Percentiles rank a stretch among this genome's conserved stretches.
Conservation (phyloP, 139 green algal genomes). For the Eudorina sp. region DNA sequence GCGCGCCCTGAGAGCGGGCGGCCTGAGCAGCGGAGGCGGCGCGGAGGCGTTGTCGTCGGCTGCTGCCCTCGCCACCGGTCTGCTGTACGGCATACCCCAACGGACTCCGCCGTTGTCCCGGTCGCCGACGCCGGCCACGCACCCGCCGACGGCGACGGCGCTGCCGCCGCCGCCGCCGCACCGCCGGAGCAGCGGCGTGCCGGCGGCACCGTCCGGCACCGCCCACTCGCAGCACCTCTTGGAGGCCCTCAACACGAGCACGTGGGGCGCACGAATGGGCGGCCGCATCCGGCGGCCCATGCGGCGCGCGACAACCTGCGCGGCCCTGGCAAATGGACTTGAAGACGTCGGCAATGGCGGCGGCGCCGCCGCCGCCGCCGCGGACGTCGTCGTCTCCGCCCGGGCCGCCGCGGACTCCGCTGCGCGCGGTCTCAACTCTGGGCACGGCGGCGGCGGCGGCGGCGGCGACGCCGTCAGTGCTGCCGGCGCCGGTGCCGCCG, state of each 20-base stretch:
- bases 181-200: background rate
- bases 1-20: no score
- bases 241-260: conserved; percentile 5
- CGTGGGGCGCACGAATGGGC: background rate
- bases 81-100: no score
- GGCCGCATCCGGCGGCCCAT: background rate
- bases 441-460: background rate
- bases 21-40: no score
- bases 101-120: no score
- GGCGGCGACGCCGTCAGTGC: background rate
- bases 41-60: no score
- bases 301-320: background rate
- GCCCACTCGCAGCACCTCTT: background rate
- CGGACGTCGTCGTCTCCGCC: background rate
- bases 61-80: no score
- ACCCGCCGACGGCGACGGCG: no score
- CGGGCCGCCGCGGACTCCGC: background rate
- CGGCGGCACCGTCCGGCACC: background rate
- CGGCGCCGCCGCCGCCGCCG: background rate
- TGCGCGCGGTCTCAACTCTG: no score
- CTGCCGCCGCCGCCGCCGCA: background rate
- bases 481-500: no score
- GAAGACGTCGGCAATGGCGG: background rate
- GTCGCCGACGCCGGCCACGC: no score
- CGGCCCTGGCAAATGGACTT: background rate